Percentiles rank a stretch among this genome's conserved stretches.
These are phyloP conservation scores for Tuber magnatum DNA, from an alignment of 495 filamentous ascomycete species.

Conservation along the genomic window DNA sequence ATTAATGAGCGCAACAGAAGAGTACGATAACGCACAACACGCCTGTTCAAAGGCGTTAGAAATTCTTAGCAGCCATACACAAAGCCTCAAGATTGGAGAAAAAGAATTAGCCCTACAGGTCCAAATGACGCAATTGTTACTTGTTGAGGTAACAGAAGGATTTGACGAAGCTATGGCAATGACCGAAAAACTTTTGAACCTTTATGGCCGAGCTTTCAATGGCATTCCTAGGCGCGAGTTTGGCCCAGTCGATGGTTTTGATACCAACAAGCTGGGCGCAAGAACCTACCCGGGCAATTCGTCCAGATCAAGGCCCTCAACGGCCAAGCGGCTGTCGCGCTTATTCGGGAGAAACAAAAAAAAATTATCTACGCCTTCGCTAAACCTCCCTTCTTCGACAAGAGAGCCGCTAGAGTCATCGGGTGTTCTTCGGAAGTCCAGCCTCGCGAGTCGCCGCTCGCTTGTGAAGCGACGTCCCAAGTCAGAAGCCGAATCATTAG, in stretches of 20 bases:
- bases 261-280: conserved; percentile 8
- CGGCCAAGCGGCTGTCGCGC: conserved; percentile 18
- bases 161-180: conserved; percentile 74
- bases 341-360: conserved; percentile 9
- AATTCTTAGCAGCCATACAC: conserved; percentile 47
- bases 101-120: conserved; percentile 77
- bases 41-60: conserved; percentile 87
- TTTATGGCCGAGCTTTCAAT: conserved; percentile 71
- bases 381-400: neutral
- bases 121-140: conserved; percentile 85
- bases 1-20: conserved; percentile 75
- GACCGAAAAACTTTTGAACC: conserved; percentile 69
- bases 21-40: conserved; percentile 68
- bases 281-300: neutral
- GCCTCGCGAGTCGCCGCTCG: neutral
- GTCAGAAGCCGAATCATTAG: neutral
- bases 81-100: conserved; percentile 45
- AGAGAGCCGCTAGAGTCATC: neutral
- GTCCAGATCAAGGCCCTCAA: conserved; percentile 12
- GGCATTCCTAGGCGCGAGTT: conserved; percentile 9
- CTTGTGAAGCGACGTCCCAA: neutral
- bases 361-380: neutral
- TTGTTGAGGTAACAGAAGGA: conserved; percentile 74
- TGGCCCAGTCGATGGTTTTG: conserved; percentile 24
- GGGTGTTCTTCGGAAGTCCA: neutral